phyloP scores from a whole-genome alignment of 495 filamentous ascomycete species.

The Massariosphaeria phaeospora region DNA sequence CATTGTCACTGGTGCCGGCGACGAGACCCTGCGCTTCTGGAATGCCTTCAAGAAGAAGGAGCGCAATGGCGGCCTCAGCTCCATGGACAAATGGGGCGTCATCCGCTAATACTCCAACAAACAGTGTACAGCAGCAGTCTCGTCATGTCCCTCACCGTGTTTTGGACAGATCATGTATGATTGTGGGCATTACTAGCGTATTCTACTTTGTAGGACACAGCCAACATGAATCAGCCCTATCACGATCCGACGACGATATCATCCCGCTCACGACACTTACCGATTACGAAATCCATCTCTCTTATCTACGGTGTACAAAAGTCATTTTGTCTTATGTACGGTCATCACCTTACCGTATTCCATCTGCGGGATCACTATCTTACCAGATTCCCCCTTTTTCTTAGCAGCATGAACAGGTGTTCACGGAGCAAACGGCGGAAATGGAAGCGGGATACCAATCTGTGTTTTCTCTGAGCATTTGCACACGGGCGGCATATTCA shows the following conservation, averaged over 20 bases:
- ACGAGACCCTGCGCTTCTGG: conserved; percentile 96
- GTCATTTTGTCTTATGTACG: not conserved
- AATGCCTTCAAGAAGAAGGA: conserved; percentile 76
- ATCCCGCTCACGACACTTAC: no score
- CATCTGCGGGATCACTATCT: no score
- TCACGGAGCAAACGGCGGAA: not conserved
- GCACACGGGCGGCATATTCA: no score
- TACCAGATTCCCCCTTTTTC: not conserved
- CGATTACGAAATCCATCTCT: not conserved
- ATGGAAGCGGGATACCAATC: not conserved
- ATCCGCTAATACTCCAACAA: conserved; percentile 15
- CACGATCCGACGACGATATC: no score
- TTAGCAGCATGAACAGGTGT: not conserved
- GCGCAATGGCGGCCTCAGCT: conserved; percentile 34
- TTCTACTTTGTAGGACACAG: not conserved
- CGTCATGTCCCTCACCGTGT: not conserved
- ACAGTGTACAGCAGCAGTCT: not conserved
- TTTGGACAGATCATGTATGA: not conserved
- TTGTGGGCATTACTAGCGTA: not conserved
- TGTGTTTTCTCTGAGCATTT: not conserved
- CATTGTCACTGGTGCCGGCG: conserved; percentile 92
- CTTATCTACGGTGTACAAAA: not conserved
- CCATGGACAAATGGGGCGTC: conserved; percentile 30
- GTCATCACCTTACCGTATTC: no score
- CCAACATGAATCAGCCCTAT: not conserved